Base-by-base conservation (phyloP, 257 asterid species). In the Solanum clarkiae region DNA sequence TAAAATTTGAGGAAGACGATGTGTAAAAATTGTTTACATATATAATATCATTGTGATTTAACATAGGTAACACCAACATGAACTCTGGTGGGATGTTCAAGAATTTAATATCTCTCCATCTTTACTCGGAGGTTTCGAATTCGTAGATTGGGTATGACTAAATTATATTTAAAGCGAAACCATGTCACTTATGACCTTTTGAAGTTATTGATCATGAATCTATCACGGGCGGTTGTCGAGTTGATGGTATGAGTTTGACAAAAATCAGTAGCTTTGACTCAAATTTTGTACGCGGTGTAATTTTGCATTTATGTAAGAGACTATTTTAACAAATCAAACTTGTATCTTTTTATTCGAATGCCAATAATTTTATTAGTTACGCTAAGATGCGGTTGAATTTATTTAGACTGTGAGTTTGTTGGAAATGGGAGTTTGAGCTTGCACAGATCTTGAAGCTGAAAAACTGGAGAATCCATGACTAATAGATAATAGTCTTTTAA, bases 381-480 rank as follows among this genome's bases (percentile, higher is more conserved):
- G 4, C 1, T 6, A 60, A 59, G 15, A 59, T 10, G 7, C 10
- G 7, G 47, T 8, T 60, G 32, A 60, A 57, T 20, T 57, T 57
- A 57, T 57, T 57, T 57, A 57, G 26, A 20, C 13, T 57, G 15
- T 69, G 53, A 70, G 80, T 49, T 26, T 32, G 77, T 70, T 8
- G 81, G 5, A 74, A 24, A 77, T 77, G 3, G 82, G 53, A 77
- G 6, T 77, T 77, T 8, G 82, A 9, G 82, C 65, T 77, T 15
- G 82, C 82, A 77, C 82, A 53, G 65, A 77, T 77, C 63, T 77
- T 77, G 12, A 77, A 26, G 82, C 60, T 14, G 82, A 77, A 77
- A 77, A 77, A 77, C 63, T 51, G 82, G 47, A 77, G 47, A 51
- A 2, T 24, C 63, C 82, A 77, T 77, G 63, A 51, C 82, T 51